phyloP scores from a whole-genome alignment of 2,329 filamentous ascomycete genomes.

The Scolecobasidium constrictum region DNA sequence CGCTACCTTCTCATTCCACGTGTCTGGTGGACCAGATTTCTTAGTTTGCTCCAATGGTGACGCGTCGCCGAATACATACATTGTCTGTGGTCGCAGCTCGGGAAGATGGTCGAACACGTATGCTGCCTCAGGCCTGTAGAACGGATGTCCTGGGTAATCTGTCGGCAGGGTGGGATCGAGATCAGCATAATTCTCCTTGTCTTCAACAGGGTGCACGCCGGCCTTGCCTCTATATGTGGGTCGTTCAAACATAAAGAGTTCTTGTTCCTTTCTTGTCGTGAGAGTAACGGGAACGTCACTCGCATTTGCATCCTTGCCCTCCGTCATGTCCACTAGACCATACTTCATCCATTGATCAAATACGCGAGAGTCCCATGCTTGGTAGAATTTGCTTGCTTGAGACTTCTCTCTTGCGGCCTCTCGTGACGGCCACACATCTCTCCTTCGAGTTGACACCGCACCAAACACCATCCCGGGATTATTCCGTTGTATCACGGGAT shows the following conservation, averaged over 20 bases:
- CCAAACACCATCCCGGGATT: too few species aligned
- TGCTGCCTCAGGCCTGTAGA: constrained; percentile 57
- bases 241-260: constrained; percentile 68
- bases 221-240: too few species aligned
- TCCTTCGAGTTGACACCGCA: constrained; percentile 57
- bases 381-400: constrained; percentile 62
- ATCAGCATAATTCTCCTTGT: constrained; percentile 42
- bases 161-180: constrained; percentile 27
- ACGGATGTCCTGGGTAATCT: too few species aligned
- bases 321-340: constrained; percentile 55
- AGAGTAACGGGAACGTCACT: constrained; percentile 50
- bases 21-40: constrained; percentile 37
- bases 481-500: constrained; percentile 1
- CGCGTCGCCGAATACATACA: constrained; percentile 57
- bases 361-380: constrained; percentile 70
- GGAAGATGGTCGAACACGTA: constrained; percentile 47
- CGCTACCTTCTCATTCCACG: constrained; percentile 48
- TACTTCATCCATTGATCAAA: constrained; percentile 61
- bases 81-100: constrained; percentile 49
- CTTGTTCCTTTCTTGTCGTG: constrained; percentile 76
- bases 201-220: too few species aligned
- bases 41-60: too few species aligned
- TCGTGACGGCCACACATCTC: constrained; percentile 74
- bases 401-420: constrained; percentile 57
- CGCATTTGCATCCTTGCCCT: constrained; percentile 15